phyloP scores from a whole-genome alignment of 192 early-diverging fungal species.

The Coemansia erecta region DNA sequence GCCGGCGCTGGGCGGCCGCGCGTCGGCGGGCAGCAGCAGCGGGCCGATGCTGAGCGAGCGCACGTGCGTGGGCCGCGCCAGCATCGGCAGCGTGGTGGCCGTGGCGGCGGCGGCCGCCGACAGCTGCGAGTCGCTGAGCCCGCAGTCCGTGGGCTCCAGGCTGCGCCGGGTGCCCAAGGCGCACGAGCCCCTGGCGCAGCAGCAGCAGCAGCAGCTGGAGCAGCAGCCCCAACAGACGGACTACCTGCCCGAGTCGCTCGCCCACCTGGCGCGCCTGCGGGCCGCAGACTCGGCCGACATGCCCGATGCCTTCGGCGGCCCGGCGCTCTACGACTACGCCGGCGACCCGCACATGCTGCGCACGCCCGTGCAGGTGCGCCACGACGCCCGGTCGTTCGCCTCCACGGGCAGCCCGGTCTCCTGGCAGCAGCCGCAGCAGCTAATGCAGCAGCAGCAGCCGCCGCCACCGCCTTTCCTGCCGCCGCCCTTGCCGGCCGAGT shows the following conservation, averaged over 20 bases:
- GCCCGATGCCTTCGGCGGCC: neutral
- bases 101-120: constrained; percentile 36
- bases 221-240: neutral
- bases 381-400: constrained; percentile 12
- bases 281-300: no score
- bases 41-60: constrained; percentile 31
- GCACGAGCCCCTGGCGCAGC: constrained; percentile 18
- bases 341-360: constrained; percentile 11
- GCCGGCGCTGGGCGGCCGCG: constrained; percentile 14
- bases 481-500: constrained; percentile 19
- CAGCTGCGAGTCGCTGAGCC: constrained; percentile 40
- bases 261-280: no score
- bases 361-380: constrained; percentile 1
- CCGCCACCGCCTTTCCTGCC: constrained; percentile 10
- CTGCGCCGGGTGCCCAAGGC: constrained; percentile 44
- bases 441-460: neutral
- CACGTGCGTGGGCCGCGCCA: constrained; percentile 31
- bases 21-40: neutral
- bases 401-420: constrained; percentile 24
- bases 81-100: constrained; percentile 39
- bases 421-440: constrained; percentile 11
- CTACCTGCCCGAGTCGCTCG: neutral
- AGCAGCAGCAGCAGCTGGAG: constrained; percentile 4
- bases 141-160: constrained; percentile 38
- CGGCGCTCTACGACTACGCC: constrained; percentile 14